Conservation (phyloP, 2,329 filamentous ascomycete genomes). For the Chlorencoelia australis region DNA sequence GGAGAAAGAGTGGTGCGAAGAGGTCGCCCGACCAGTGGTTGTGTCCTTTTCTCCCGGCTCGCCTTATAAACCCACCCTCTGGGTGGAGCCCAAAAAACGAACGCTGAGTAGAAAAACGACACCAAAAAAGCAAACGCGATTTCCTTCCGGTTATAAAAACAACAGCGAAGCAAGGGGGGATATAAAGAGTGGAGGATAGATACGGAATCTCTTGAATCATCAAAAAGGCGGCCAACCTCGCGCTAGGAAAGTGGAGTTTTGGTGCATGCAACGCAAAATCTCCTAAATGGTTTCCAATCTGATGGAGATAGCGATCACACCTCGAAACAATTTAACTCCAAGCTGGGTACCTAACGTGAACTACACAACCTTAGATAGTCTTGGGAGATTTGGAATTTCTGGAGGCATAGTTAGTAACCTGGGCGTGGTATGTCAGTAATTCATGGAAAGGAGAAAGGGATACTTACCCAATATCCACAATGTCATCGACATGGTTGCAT, state of each 20-base stretch:
- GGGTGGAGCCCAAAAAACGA: slow-evolving; percentile 2
- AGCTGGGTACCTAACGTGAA: slow-evolving; percentile 23
- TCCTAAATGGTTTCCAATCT: slow-evolving; percentile 28
- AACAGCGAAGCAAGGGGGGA: slow-evolving; percentile 28
- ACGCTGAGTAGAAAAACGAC: slow-evolving; percentile 8
- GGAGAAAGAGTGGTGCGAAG: slow-evolving; percentile 24
- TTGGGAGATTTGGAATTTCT: slow-evolving; percentile 43
- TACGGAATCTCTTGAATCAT: slow-evolving; percentile 5
- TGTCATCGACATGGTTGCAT: slow-evolving; percentile 96
- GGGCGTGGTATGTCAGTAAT: slow-evolving; percentile 15
- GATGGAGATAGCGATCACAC: slow-evolving; percentile 28
- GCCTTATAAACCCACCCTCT: slow-evolving; percentile 12
- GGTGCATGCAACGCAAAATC: slow-evolving; percentile 22
- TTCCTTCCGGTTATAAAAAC: slow-evolving; percentile 22
- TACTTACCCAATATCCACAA: slow-evolving; percentile 66
- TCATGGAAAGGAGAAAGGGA: slow-evolving; percentile 6
- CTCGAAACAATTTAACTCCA: slow-evolving; percentile 25
- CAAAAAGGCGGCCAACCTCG: slow-evolving; percentile 35
- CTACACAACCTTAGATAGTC: slow-evolving; percentile 36
- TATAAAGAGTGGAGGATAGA: slow-evolving; percentile 30
- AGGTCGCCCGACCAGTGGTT: slow-evolving; percentile 26
- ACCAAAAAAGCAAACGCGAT: slow-evolving; percentile 25
- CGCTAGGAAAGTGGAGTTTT: slow-evolving; percentile 30
- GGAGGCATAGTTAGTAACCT: slow-evolving; percentile 16
- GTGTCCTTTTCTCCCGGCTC: slow-evolving; percentile 9